Conservation (phyloP, 495 filamentous ascomycete species). For the Neurospora terricola region DNA sequence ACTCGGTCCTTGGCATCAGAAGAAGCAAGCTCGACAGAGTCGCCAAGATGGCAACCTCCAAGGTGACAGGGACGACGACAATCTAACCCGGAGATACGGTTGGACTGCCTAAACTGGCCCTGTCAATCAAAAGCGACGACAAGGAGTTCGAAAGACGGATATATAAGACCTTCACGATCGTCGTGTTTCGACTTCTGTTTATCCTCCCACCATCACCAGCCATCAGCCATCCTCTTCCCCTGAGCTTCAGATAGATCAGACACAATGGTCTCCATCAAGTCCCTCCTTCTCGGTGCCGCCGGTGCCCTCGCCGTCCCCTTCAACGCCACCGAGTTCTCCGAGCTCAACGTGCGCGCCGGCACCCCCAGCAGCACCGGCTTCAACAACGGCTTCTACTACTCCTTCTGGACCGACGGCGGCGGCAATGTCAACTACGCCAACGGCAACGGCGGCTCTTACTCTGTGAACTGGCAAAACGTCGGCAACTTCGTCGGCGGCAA, state of each 20-base stretch:
- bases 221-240: neutral
- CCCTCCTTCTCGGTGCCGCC: conserved; percentile 7
- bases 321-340: conserved; percentile 11
- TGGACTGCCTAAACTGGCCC: neutral
- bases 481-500: conserved; percentile 55
- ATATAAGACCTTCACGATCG: neutral
- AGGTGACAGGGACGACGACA: neutral
- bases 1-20: neutral
- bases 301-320: conserved; percentile 7
- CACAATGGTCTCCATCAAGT: conserved; percentile 14
- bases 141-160: neutral
- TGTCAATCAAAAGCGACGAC: neutral
- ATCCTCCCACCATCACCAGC: neutral
- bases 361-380: conserved; percentile 32
- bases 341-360: conserved; percentile 21
- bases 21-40: neutral
- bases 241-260: neutral
- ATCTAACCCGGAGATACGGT: neutral
- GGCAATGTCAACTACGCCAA: conserved; percentile 47
- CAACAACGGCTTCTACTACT: conserved; percentile 50
- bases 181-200: neutral
- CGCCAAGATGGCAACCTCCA: neutral
- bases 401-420: conserved; percentile 51
- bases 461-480: conserved; percentile 41
- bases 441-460: conserved; percentile 40